Evolutionary conservation across 2,329 filamentous ascomycete genomes (phyloP).

Genomic region (Metarhizium guizhouense): DNA sequence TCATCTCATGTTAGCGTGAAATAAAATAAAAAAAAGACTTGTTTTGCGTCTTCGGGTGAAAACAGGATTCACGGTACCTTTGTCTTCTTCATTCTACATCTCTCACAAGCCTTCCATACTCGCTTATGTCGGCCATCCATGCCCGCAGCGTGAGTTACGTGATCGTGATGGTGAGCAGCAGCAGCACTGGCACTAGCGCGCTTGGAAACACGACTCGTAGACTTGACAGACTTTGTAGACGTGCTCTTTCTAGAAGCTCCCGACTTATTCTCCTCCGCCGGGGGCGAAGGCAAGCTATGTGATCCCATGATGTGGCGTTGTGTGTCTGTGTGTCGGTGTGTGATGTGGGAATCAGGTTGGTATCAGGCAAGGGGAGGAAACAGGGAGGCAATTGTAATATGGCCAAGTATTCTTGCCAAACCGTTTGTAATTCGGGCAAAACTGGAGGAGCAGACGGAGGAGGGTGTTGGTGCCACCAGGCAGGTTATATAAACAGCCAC

Average conservation of each 20-base stretch:
- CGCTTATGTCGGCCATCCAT: constrained; percentile 52
- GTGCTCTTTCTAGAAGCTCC: constrained; percentile 28
- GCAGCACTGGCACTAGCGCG: constrained; percentile 32
- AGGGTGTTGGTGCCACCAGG: background rate
- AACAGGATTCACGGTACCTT: constrained; percentile 35
- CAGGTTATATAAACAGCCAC: constrained; percentile 1
- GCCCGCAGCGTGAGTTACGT: constrained; percentile 21
- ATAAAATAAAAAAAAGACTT: too few relatives aligned
- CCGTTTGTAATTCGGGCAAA: background rate
- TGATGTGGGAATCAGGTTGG: background rate
- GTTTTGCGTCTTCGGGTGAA: too few relatives aligned
- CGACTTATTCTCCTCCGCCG: constrained; percentile 37
- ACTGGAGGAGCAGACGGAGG: background rate
- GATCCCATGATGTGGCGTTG: constrained; percentile 33
- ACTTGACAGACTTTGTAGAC: constrained; percentile 38
- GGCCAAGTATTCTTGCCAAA: background rate
- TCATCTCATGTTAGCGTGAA: too few relatives aligned
- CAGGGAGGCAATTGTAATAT: too few relatives aligned
- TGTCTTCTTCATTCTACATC: constrained; percentile 62
- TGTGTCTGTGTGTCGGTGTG: background rate
- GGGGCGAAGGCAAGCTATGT: constrained; percentile 41
- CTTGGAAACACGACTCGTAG: constrained; percentile 42
- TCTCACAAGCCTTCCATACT: constrained; percentile 59
- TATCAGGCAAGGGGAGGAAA: too few relatives aligned
- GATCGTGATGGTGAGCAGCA: constrained; percentile 28